phyloP scores from a whole-genome alignment of 2,329 filamentous ascomycete species.

The Arthrobotrys sinensis region DNA sequence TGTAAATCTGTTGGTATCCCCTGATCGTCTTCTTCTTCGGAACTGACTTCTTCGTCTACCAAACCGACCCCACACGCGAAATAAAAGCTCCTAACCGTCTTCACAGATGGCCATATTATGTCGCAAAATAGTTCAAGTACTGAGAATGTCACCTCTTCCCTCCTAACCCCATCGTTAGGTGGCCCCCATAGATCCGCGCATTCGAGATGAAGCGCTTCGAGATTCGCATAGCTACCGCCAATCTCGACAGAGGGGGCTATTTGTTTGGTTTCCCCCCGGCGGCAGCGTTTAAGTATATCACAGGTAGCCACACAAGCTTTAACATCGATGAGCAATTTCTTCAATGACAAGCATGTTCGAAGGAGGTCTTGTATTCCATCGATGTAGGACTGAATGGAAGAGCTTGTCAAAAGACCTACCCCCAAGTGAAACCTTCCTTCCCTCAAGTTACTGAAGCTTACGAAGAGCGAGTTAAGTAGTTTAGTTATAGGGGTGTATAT shows the following conservation, averaged over 20 bases:
- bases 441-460: neutral
- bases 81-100: neutral
- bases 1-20: neutral
- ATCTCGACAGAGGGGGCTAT: neutral
- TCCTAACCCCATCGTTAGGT: neutral
- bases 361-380: neutral
- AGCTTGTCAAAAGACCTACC: neutral
- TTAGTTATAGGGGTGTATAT: neutral
- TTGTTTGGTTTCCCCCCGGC: too few relatives aligned
- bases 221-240: neutral
- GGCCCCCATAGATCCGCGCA: neutral
- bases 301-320: neutral
- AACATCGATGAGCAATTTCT: neutral
- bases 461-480: neutral
- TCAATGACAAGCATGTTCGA: neutral
- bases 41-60: too few relatives aligned
- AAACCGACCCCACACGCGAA: too few relatives aligned
- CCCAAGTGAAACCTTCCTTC: neutral
- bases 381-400: neutral
- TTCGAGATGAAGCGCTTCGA: neutral
- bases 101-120: constrained; percentile 1
- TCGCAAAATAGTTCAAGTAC: constrained; percentile 9
- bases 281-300: neutral
- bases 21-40: too few relatives aligned
- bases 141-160: neutral